A percentile compares a stretch with the other conserved stretches of the same genome.
Conservation (phyloP, 495 filamentous ascomycete species). For the Cryomyces minteri region DNA sequence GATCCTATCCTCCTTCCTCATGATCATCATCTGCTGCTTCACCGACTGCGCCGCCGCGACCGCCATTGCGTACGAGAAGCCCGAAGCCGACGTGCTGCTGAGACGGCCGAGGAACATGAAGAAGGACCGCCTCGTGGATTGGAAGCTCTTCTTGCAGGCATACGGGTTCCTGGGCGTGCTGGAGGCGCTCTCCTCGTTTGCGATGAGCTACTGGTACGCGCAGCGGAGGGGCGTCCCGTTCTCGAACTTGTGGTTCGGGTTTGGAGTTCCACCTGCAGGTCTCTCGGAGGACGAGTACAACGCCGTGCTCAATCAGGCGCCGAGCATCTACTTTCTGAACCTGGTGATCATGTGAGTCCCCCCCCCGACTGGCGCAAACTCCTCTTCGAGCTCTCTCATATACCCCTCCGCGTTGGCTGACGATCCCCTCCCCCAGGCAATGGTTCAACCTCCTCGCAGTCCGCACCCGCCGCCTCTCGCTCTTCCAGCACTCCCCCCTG, state of each 20-base stretch:
- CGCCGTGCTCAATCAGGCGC: too few relatives aligned
- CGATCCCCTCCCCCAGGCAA: too few relatives aligned
- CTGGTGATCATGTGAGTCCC: slow-evolving; percentile 23
- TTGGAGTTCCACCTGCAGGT: too few relatives aligned
- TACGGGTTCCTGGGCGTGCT: slow-evolving; percentile 33
- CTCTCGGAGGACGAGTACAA: too few relatives aligned
- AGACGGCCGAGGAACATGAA: slow-evolving; percentile 14
- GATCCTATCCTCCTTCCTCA: slow-evolving; percentile 15
- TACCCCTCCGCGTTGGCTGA: too few relatives aligned
- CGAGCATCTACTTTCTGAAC: slow-evolving; percentile 15
- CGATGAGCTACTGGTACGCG: slow-evolving; percentile 35
- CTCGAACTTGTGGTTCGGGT: slow-evolving; percentile 25
- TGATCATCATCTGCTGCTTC: slow-evolving; percentile 23
- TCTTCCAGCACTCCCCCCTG: slow-evolving; percentile 33
- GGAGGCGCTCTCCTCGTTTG: slow-evolving; percentile 27
- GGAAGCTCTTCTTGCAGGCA: slow-evolving; percentile 30
- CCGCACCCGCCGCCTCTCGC: slow-evolving; percentile 29
- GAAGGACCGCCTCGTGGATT: slow-evolving; percentile 25
- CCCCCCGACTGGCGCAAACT: too few relatives aligned
- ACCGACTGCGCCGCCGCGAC: slow-evolving; percentile 18
- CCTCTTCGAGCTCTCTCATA: too few relatives aligned
- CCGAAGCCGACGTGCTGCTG: slow-evolving; percentile 17
- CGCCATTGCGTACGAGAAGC: slow-evolving; percentile 18
- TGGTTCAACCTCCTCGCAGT: slow-evolving; percentile 32
- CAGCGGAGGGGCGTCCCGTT: slow-evolving; percentile 26